Base-by-base conservation (phyloP, 441 rosid genomes). In the Gossypium laxum region DNA sequence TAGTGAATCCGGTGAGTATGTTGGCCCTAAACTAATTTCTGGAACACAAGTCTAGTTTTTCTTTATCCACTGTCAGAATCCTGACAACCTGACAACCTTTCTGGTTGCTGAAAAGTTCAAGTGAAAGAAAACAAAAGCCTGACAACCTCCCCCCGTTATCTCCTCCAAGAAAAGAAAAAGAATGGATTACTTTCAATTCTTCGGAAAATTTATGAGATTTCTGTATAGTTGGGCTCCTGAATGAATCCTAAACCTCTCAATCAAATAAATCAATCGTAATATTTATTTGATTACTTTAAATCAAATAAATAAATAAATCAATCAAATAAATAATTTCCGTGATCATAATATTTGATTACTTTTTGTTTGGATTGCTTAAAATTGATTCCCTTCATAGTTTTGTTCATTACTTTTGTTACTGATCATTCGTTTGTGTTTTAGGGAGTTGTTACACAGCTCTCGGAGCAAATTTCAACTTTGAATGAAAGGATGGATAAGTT, bases 401-500 rank as follows among this genome's bases (percentile, higher is more conserved):
- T 67, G 17, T 19, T 24, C 60, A 43, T 61, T 68, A 60, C 59
- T 8, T 26, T 19, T 48, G 12, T 57, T 56, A 57, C 72, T 21
- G n/a, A 10, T 14, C 18, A n/a, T 72, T 18, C 66, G 57, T 70
- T 32, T 72, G 63, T 62, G 11, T 71, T 76, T 47, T 78, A 94
- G 97, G 98, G 97, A 55, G 86, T 83, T 15, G 70, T 89, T 60
- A 86, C 91, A 76, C 97, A 90, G 78, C 97, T 91, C 34, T 90
- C 97, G 5, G 98, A 94, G 63, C 97, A 91, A 82, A 91, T 94
- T 59, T 91, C 96, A 28, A 90, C 97, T 38, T 78, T 91, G 84
- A 94, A 87, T 22, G 96, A 91, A 85, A 88, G 97, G 82, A 94
- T 90, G 97, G 97, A 94, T 74, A 96, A 90, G 69, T 89, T 94